Evolutionary conservation across 495 filamentous ascomycete species (phyloP), one percentile per base, ranked within the genome.

Genomic region (Terfezia boudieri): DNA sequence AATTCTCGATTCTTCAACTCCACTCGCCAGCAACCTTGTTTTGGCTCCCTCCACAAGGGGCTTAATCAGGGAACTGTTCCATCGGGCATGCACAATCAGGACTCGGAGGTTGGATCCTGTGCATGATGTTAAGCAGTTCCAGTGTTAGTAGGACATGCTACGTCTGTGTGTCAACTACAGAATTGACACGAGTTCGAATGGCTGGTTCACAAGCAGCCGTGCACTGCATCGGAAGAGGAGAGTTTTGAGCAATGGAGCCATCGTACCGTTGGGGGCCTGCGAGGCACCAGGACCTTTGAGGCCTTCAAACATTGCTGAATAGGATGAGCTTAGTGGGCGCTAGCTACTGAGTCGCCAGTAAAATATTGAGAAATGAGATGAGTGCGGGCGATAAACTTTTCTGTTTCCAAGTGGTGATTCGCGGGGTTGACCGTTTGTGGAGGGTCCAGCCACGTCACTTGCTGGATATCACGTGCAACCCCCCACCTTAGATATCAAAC

Each of bases 31-130:
- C 26, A 88, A 73, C 38, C 70, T 70, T 56, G 76, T 76, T 58
- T 74, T 76, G 8, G 80, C 74, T 53, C 90, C 90, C 32, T 74
- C 72, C 48, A 98, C 73, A 20, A 98, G 77, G 36, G 81, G 73
- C 35, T 82, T 78, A 67, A 96, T 89, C 57, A 85, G 75, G 36
- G 60, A 68, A 51, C 74, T 78, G 69, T 96, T 98, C 90, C 90
- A 98, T 58, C 90, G 79, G 23, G 88, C 90, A 69, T 95, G 90
- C 36, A 98, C 77, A 62, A 98, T 94, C 54, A 82, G 88, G 64
- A 98, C 81, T 59, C 90, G 84, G 57, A 98, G 76, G 57, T 72
- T 74, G 61, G 82, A 83, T 63, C 90, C 90, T 68, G 76, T 68
- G 41, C 12, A 67, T 70, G 69, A 61, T 65, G 58, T 60, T 72